Conservation (phyloP, 2,329 filamentous ascomycete species). For the Laburnicola sp. region DNA sequence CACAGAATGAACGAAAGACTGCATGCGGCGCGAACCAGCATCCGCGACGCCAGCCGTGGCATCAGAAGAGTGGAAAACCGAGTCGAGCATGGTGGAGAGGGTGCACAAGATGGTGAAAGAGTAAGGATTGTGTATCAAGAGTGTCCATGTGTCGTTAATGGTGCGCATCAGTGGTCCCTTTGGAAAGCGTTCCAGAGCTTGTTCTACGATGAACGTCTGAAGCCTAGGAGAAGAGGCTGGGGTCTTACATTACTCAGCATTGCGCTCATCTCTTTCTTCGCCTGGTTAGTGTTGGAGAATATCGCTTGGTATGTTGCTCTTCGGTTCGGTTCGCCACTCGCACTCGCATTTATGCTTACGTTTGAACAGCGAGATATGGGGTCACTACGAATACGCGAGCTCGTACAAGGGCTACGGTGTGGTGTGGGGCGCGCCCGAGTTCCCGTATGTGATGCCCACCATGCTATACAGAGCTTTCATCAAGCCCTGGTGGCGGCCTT, state of each 20-base stretch:
- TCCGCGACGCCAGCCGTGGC: constrained; percentile 50
- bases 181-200: constrained; percentile 30
- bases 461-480: constrained; percentile 52
- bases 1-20: constrained; percentile 49
- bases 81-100: constrained; percentile 41
- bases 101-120: constrained; percentile 6
- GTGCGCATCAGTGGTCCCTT: constrained; percentile 19
- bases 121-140: constrained; percentile 16
- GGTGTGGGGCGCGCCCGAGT: constrained; percentile 55
- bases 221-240: constrained; percentile 24
- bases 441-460: constrained; percentile 60
- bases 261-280: constrained; percentile 45
- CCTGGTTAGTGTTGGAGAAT: constrained; percentile 56
- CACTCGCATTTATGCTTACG: constrained; percentile 5
- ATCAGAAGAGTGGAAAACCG: constrained; percentile 48
- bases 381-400: constrained; percentile 53
- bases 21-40: constrained; percentile 45
- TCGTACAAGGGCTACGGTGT: constrained; percentile 56
- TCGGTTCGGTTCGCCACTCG: not conserved
- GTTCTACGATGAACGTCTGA: constrained; percentile 32
- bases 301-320: constrained; percentile 48
- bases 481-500: constrained; percentile 40
- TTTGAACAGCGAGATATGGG: constrained; percentile 51
- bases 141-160: constrained; percentile 25
- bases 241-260: constrained; percentile 48